Conservation (phyloP, 2,329 filamentous ascomycete genomes). For the Pezicula radicicola region DNA sequence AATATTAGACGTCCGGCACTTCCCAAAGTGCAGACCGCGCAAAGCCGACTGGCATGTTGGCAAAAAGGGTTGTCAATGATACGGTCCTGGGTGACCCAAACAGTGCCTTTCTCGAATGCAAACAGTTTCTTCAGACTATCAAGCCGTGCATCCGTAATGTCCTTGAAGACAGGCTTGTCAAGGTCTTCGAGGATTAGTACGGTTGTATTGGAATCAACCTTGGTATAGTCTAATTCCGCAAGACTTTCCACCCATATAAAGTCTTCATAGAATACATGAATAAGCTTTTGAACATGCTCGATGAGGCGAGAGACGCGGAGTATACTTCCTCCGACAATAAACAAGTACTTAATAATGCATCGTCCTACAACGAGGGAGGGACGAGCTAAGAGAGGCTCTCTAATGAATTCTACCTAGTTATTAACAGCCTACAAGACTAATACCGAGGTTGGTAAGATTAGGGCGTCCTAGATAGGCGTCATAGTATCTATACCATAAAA, state of each 20-base stretch:
- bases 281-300: not conserved
- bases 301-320: not conserved
- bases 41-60: constrained; percentile 10
- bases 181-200: constrained; percentile 23
- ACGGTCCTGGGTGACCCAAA: constrained; percentile 16
- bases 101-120: constrained; percentile 1
- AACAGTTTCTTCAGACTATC: constrained; percentile 18
- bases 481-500: constrained; percentile 14
- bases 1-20: constrained; percentile 7
- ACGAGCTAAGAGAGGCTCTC: not conserved
- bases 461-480: not conserved
- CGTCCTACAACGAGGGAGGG: not conserved
- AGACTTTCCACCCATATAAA: not conserved
- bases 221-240: not conserved
- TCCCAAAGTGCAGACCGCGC: constrained; percentile 6
- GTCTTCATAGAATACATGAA: not conserved
- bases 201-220: not conserved
- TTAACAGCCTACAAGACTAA: not conserved
- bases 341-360: not conserved
- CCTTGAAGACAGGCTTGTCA: constrained; percentile 25
- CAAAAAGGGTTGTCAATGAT: constrained; percentile 10
- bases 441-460: not conserved
- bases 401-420: not conserved
- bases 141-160: constrained; percentile 16
- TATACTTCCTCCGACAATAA: not conserved